Evolutionary conservation across 306 rosid genomes (phyloP), one percentile per base, ranked within the genome.

Genomic region (Dalbergia cochinchinensis): DNA sequence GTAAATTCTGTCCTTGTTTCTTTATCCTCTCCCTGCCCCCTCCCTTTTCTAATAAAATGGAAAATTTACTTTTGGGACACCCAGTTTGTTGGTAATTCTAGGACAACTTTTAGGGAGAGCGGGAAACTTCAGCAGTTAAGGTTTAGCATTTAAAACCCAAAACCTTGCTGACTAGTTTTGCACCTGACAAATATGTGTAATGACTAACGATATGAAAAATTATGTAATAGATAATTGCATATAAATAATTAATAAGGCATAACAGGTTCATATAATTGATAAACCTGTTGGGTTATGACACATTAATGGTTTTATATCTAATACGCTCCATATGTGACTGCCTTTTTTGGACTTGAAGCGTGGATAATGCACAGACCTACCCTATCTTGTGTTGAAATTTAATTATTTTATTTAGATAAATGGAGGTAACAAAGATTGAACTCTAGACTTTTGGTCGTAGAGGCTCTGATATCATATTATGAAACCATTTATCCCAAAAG

Each of bases 1-100:
- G 98, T 95, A 90, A 64, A 31, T 76, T 48, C 82, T 14, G 37
- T 81, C 71, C 75, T 73, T 71, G 50, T 39, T 57, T 45, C 66
- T 71, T 76, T 20, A 62, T 42, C 15, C 9, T 20, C 58, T 16
- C 39, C 62, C 19, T 5, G 42, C 26, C 26, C 26, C 26, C 26
- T 22, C 26, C 31, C 31, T 26, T 26, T 26, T 26, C 4, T 10
- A 47, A 11, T 47, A 47, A 26, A 47, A 47, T 8, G 3, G 4
- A 13, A 6, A 45, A 44, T 64, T 63, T 44, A 44, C 33, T 35
- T 54, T 50, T 34, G 11, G 22, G 69, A n/a, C 55, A 51, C 41
- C 45, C 15, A 20, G 37, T 58, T 51, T 53, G 33, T 26, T 26
- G 31, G 31, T 26, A 26, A 1, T 26, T 26, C 31, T 26, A 26